Conservation (phyloP, 176 grass and related monocot species). For the Bonia amplexicaulis region DNA sequence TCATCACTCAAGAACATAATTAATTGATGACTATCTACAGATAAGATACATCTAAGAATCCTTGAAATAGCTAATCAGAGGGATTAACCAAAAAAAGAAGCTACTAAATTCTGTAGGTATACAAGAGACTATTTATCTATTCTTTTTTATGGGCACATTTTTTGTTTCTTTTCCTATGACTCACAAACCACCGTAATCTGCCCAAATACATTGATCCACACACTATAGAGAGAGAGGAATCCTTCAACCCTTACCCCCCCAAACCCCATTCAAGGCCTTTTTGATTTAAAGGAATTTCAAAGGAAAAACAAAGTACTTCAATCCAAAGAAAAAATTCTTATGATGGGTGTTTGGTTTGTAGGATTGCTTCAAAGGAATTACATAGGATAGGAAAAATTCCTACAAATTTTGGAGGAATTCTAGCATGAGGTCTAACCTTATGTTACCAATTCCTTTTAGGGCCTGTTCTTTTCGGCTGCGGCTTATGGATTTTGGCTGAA, state of each 20-base stretch:
- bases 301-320: too few relatives aligned
- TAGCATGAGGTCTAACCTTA: too few relatives aligned
- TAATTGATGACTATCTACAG: not conserved
- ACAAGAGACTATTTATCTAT: not conserved
- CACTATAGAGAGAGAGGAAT: not conserved
- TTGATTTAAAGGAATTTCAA: too few relatives aligned
- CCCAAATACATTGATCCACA: not conserved
- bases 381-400: too few relatives aligned
- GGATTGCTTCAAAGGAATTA: too few relatives aligned
- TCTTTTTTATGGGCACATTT: not conserved
- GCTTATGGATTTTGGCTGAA: too few relatives aligned
- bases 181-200: not conserved
- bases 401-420: too few relatives aligned
- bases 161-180: not conserved
- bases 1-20: constrained; percentile 9
- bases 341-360: too few relatives aligned
- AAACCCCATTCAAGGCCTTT: not conserved
- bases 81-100: not conserved
- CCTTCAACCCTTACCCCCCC: not conserved
- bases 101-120: not conserved
- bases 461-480: too few relatives aligned
- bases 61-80: not conserved
- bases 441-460: too few relatives aligned
- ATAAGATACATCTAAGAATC: not conserved
- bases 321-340: too few relatives aligned